phyloP scores from a whole-genome alignment of 306 rosid genomes.

The Arachis hypogaea region DNA sequence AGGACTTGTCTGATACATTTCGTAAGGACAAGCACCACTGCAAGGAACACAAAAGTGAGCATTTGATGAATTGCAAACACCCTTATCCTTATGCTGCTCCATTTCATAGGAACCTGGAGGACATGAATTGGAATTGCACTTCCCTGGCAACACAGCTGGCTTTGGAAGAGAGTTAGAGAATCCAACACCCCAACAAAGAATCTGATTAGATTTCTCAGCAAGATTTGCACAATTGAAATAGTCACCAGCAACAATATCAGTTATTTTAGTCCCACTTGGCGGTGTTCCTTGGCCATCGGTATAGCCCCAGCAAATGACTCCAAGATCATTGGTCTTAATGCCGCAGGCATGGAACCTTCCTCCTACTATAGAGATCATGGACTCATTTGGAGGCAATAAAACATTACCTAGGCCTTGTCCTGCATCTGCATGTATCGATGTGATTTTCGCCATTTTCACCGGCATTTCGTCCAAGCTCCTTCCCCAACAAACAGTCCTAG shows the following conservation, averaged over 20 bases:
- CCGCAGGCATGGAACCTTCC: slow-evolving; percentile 97
- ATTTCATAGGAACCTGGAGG: slow-evolving; percentile 71
- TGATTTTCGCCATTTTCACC: slow-evolving; percentile 59
- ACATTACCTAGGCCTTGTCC: slow-evolving; percentile 55
- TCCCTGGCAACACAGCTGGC: slow-evolving; percentile 62
- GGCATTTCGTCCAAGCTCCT: slow-evolving; percentile 55
- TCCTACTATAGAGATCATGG: slow-evolving; percentile 78
- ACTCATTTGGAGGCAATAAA: slow-evolving; percentile 74
- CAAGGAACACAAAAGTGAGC: slow-evolving; percentile 75
- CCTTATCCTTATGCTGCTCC: slow-evolving; percentile 36
- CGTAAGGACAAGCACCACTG: slow-evolving; percentile 65
- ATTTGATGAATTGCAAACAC: slow-evolving; percentile 57
- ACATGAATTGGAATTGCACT: slow-evolving; percentile 69
- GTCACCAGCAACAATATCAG: slow-evolving; percentile 81
- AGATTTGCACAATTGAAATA: slow-evolving; percentile 87
- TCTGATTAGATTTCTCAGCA: slow-evolving; percentile 66
- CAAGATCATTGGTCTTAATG: slow-evolving; percentile 70
- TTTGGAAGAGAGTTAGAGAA: slow-evolving; percentile 81
- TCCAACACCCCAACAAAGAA: slow-evolving; percentile 90
- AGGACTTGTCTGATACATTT: slow-evolving; percentile 64
- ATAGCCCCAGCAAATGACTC: slow-evolving; percentile 88
- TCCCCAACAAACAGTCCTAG: slow-evolving; percentile 85
- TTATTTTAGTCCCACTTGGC: slow-evolving; percentile 62
- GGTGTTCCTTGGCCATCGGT: slow-evolving; percentile 60
- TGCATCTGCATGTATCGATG: slow-evolving; percentile 41